phyloP scores from a whole-genome alignment of 2,329 filamentous ascomycete genomes.

The Plenodomus biglobosus region DNA sequence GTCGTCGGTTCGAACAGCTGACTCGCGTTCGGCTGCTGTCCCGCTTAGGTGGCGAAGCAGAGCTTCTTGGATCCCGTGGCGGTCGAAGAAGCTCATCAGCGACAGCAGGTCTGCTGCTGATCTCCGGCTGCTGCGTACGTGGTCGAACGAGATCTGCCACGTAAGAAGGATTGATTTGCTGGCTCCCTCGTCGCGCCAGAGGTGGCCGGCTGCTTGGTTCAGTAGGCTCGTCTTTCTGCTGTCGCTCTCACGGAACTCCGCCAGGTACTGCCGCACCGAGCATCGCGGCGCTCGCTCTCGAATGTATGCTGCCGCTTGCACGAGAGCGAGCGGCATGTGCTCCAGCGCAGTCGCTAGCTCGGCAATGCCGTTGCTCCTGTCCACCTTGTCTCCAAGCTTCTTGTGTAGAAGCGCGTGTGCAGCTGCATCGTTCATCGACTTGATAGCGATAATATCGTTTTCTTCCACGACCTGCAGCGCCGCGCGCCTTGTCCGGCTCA shows the following conservation, averaged over 20 bases:
- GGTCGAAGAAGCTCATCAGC: conserved; percentile 53
- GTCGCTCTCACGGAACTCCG: conserved; percentile 42
- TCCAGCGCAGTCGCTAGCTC: conserved; percentile 29
- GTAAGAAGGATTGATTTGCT: conserved; percentile 42
- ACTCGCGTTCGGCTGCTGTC: too few species aligned
- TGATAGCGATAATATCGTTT: conserved; percentile 8
- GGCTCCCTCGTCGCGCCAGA: conserved; percentile 12
- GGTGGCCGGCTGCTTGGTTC: neutral
- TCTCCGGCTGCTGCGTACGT: conserved; percentile 32
- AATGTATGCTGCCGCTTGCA: conserved; percentile 41
- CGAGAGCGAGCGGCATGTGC: conserved; percentile 38
- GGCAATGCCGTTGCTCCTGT: neutral
- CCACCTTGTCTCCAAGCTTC: conserved; percentile 5
- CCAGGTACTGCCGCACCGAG: conserved; percentile 41
- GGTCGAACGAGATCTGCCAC: conserved; percentile 37
- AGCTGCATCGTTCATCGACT: conserved; percentile 11
- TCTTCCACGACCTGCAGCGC: conserved; percentile 14
- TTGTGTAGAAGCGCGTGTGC: conserved; percentile 12
- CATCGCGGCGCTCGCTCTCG: conserved; percentile 7
- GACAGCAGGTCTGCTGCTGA: conserved; percentile 48
- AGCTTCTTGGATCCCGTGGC: conserved; percentile 45
- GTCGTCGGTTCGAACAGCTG: too few species aligned
- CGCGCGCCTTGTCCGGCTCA: conserved; percentile 7
- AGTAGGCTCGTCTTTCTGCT: conserved; percentile 20
- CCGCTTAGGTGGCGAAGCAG: conserved; percentile 23